Base-by-base conservation (phyloP, 164 flowering plant species). In the Protea cynaroides region DNA sequence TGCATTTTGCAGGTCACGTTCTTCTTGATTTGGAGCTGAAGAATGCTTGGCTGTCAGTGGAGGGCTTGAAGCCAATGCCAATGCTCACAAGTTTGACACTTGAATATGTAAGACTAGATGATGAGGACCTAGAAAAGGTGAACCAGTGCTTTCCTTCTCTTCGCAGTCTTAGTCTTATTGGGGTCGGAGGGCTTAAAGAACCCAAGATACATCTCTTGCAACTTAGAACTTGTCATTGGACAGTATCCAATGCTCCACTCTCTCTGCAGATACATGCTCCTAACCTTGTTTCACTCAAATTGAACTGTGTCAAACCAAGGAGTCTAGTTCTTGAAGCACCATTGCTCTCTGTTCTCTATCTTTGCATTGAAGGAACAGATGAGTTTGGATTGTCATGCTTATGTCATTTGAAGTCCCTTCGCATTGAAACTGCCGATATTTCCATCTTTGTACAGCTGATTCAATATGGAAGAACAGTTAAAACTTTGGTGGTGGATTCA, bases 31-130 rank as follows among this genome's bases (percentile, higher is more conserved):
- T 83, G 40, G 80, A 75, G 74, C 5, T 83, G 40, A 73, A 74
- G 72, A 78, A 76, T 70, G 82, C 86, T 68, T 83, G 86, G 84
- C 70, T 83, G 23, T 83, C 84, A n/a, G 77, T 83, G 60, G 80
- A 78, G 53, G 82, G 80, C 57, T 58, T 80, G 63, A 77, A 58
- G 59, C 69, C 67, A 11, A 71, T 83, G 84, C 76, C 79, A 0
- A 68, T 62, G 24, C 80, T 80, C 25, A 76, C 75, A 13, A 73
- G 64, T 53, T 72, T 83, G 72, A 81, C 83, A 5, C 84, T 81
- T 19, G 79, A 81, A 44, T 78, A 64, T 40, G 62, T 76, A 56
- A 76, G 82, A 58, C 66, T 83, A 38, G 83, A 83, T 49, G 87
- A 83, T 66, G 82, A 83, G 67, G 74, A 83, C 68, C 66, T 83